Conservation (phyloP, 768 basidiomycete species). For the Lentinula detonsa region DNA sequence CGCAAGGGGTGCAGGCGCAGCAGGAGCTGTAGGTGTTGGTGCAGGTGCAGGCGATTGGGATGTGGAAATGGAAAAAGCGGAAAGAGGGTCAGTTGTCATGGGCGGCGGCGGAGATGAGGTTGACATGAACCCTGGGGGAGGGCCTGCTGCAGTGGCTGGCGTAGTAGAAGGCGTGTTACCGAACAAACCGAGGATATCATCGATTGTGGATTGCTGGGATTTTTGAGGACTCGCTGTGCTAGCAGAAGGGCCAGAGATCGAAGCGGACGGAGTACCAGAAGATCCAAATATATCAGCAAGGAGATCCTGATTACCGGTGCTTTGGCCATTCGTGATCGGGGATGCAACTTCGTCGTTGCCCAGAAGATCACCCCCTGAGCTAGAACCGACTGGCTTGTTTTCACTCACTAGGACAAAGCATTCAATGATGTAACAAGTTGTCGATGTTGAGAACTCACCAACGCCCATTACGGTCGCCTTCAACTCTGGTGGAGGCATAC, state of each 20-base stretch:
- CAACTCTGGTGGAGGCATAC: constrained; percentile 98
- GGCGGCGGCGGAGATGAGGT: constrained; percentile 12
- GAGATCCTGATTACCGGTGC: constrained; percentile 65
- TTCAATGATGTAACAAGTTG: not conserved
- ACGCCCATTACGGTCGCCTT: constrained; percentile 96
- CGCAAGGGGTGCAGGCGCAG: constrained; percentile 29
- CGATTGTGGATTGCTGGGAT: constrained; percentile 56
- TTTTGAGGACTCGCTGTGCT: constrained; percentile 34
- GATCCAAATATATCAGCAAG: constrained; percentile 90
- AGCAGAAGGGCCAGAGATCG: constrained; percentile 23
- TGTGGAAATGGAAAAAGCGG: constrained; percentile 32
- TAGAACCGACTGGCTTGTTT: constrained; percentile 93
- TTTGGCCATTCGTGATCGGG: constrained; percentile 33
- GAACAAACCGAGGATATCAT: constrained; percentile 92
- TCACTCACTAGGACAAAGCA: constrained; percentile 66
- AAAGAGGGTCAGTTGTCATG: constrained; percentile 16
- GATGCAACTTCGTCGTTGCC: constrained; percentile 64
- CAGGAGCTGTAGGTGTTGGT: constrained; percentile 24
- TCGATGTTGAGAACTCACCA: constrained; percentile 40
- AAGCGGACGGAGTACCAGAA: constrained; percentile 29
- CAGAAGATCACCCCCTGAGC: constrained; percentile 72
- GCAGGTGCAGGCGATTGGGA: constrained; percentile 30
- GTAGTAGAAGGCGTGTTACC: constrained; percentile 39
- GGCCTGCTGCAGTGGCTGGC: constrained; percentile 22
- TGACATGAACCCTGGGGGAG: constrained; percentile 15